Evolutionary conservation across 177 flowering plant genomes (phyloP).

Genomic region (Vitis hybrid): DNA sequence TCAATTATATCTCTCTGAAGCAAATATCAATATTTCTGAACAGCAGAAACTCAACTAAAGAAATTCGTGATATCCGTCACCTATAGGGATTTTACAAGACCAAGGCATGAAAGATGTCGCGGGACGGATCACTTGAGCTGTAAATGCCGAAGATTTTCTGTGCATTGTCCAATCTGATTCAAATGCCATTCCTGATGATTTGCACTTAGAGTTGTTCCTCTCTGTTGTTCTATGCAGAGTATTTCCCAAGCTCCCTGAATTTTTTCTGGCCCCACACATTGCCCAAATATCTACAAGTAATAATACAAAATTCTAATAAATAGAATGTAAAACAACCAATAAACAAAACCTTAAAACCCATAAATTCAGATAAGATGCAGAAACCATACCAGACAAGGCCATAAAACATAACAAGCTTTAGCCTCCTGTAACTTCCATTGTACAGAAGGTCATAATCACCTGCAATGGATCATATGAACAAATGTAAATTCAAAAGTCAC

Average conservation of each 20-base stretch:
- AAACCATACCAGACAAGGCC: conserved; percentile 50
- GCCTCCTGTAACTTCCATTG: conserved; percentile 69
- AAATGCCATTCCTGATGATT: conserved; percentile 62
- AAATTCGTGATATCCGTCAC: conserved; percentile 80
- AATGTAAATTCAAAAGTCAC: conserved; percentile 1
- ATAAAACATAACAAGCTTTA: conserved; percentile 43
- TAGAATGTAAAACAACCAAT: neutral
- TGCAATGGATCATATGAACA: conserved; percentile 2
- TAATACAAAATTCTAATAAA: neutral
- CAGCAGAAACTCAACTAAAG: conserved; percentile 32
- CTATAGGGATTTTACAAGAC: conserved; percentile 70
- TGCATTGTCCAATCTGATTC: conserved; percentile 50
- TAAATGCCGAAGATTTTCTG: conserved; percentile 37
- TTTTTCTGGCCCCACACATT: conserved; percentile 44
- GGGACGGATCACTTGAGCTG: conserved; percentile 44
- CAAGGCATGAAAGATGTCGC: conserved; percentile 66
- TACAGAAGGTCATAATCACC: conserved; percentile 1
- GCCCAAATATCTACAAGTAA: conserved; percentile 45
- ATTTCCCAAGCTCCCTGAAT: conserved; percentile 12
- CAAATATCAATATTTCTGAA: conserved; percentile 7
- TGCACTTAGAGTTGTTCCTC: conserved; percentile 24
- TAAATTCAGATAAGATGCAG: neutral
- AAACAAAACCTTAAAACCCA: neutral
- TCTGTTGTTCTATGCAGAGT: conserved; percentile 15
- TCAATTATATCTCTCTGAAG: conserved; percentile 14